Evolutionary conservation across 2,329 filamentous ascomycete species (phyloP).

Genomic region (Metarhizium brunneum): DNA sequence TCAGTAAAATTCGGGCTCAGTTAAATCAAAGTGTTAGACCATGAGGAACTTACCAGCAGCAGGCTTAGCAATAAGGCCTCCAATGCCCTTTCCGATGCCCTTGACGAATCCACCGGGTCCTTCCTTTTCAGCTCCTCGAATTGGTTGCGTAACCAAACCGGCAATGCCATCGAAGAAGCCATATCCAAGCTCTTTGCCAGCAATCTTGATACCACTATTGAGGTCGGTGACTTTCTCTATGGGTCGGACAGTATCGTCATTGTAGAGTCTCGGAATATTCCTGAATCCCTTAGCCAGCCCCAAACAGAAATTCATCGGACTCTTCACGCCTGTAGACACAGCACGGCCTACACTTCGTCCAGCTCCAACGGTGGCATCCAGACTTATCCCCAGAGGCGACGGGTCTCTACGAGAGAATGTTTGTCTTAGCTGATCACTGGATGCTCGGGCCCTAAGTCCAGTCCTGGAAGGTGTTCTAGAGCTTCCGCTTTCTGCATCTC

Average conservation of each 20-base stretch:
- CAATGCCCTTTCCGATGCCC: slow-evolving; percentile 74
- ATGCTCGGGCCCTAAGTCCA: not conserved
- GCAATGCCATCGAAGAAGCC: slow-evolving; percentile 76
- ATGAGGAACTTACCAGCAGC: slow-evolving; percentile 51
- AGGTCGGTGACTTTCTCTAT: slow-evolving; percentile 70
- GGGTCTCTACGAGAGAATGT: slow-evolving; percentile 10
- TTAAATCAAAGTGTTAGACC: not conserved
- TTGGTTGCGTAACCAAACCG: slow-evolving; percentile 70
- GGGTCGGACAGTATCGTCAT: slow-evolving; percentile 73
- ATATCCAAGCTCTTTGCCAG: slow-evolving; percentile 67
- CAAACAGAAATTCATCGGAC: slow-evolving; percentile 77
- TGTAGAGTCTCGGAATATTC: slow-evolving; percentile 77
- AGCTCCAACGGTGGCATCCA: slow-evolving; percentile 56
- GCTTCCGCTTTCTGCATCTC: not conserved
- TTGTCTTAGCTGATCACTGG: slow-evolving; percentile 9
- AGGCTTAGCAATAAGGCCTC: slow-evolving; percentile 75
- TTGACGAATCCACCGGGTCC: slow-evolving; percentile 57
- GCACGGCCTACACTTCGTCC: slow-evolving; percentile 63
- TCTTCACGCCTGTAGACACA: slow-evolving; percentile 64
- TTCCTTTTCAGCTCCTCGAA: slow-evolving; percentile 45
- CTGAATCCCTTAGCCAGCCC: slow-evolving; percentile 79
- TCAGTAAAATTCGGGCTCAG: not conserved
- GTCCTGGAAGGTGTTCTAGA: not conserved
- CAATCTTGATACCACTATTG: slow-evolving; percentile 65
- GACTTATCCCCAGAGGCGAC: slow-evolving; percentile 15